These are phyloP conservation scores for Cladosporium oxysporum DNA, from an alignment of 2,329 filamentous ascomycete genomes.

Conservation along the genomic window DNA sequence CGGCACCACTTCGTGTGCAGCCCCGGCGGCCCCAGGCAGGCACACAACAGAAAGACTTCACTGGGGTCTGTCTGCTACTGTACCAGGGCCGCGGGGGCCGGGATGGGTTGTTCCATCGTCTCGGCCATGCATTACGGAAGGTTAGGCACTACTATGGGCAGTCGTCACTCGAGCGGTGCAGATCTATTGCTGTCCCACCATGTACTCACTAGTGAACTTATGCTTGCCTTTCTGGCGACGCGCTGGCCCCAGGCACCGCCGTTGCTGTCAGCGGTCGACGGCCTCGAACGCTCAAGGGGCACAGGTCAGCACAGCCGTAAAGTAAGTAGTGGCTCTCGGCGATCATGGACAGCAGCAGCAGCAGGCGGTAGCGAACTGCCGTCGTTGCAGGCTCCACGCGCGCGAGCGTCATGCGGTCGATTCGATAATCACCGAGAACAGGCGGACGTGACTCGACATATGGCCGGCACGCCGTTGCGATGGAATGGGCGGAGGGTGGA, in stretches of 20 bases:
- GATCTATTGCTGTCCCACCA: constrained; percentile 13
- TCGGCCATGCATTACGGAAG: constrained; percentile 11
- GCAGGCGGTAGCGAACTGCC: neutral
- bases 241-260: neutral
- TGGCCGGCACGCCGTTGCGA: constrained; percentile 4
- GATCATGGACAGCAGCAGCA: constrained; percentile 1
- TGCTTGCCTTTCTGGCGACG: neutral
- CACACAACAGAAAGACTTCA: constrained; percentile 13
- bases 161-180: constrained; percentile 12
- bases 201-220: constrained; percentile 1
- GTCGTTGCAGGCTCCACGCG: constrained; percentile 10
- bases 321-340: neutral
- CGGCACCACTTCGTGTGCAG: constrained; percentile 17
- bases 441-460: constrained; percentile 13
- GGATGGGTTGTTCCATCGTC: constrained; percentile 15
- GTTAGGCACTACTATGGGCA: neutral
- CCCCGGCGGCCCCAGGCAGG: constrained; percentile 13
- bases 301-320: neutral
- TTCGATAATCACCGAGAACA: constrained; percentile 12
- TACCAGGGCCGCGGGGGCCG: constrained; percentile 19
- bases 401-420: constrained; percentile 9
- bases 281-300: neutral
- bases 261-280: constrained; percentile 5
- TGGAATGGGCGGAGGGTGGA: constrained; percentile 4
- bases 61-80: constrained; percentile 12